Base-by-base conservation (phyloP, 805 yeast species). In the Zygotorulaspora sp. region DNA sequence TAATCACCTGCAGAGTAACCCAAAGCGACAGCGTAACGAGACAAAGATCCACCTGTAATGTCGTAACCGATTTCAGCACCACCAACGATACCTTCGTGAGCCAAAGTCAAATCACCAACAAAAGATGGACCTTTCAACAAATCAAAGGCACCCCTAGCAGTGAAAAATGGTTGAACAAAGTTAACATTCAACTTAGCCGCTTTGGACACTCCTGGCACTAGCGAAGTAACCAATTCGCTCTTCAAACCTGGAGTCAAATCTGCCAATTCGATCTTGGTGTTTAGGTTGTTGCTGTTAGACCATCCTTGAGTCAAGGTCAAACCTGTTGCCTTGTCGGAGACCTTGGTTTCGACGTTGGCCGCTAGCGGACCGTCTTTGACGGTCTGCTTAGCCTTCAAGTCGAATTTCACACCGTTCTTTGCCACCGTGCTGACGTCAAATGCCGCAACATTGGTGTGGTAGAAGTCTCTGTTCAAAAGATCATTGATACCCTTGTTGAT, bases 11-110 rank as follows among this genome's bases (percentile, higher is more conserved):
- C 86, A 62, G 84, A 73, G 83, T 87, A 92, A 63, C 97, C 97
- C 57, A 85, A 73, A 57, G 94, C 95, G 47, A 89, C 83, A 44
- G 96, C 80, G 79, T 88, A 88, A 69, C 85, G 85, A 70, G 95
- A 84, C 64, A 92, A 81, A 68, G 86, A 77, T 62, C 96, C 97
- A 53, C 84, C 76, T 56, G 85, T 75, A 63, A 92, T 86, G 72
- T 92, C 97, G 76, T 92, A 92, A 58, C 95, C 92, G 63, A 90
- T 79, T 73, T 92, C 95, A 54, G 89, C 95, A 71, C 98, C 98
- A 56, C 90, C 90, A 54, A 94, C 80, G 77, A 88, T 82, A 57
- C 96, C 96, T 58, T 88, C 96, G 72, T 86, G 95, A 61, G 96
- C 95, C 59, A 89, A 78, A 49, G 96, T 80, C 63, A 87, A 76